phyloP scores from a whole-genome alignment of 2,329 filamentous ascomycete genomes.

The Monilinia polystroma region DNA sequence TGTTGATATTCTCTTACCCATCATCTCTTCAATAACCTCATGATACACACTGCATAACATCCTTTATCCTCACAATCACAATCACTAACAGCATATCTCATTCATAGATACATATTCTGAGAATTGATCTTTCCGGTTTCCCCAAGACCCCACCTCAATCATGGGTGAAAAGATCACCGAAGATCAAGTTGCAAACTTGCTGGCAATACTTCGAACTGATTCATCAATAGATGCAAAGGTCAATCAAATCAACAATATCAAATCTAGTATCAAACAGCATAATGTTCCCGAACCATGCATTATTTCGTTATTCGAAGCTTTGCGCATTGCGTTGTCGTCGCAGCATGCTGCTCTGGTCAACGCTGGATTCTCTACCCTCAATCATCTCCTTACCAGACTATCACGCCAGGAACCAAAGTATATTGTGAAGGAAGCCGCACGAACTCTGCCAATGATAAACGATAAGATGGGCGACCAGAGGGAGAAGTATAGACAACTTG shows the following conservation, averaged over 20 bases:
- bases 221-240: slow-evolving; percentile 69
- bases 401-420: slow-evolving; percentile 79
- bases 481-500: slow-evolving; percentile 76
- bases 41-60: slow-evolving; percentile 15
- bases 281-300: slow-evolving; percentile 78
- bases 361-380: slow-evolving; percentile 82
- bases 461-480: slow-evolving; percentile 87
- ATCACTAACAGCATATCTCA: slow-evolving; percentile 27
- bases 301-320: slow-evolving; percentile 74
- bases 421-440: slow-evolving; percentile 66
- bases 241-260: slow-evolving; percentile 68
- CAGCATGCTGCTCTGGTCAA: slow-evolving; percentile 76
- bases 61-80: slow-evolving; percentile 10
- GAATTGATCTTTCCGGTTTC: slow-evolving; percentile 23
- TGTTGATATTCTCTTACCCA: slow-evolving; percentile 1
- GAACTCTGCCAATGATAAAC: slow-evolving; percentile 71
- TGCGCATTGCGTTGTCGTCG: slow-evolving; percentile 71
- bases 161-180: slow-evolving; percentile 61
- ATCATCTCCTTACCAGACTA: slow-evolving; percentile 82
- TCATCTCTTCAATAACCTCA: not conserved
- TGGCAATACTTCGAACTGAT: slow-evolving; percentile 57
- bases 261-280: slow-evolving; percentile 88
- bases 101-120: slow-evolving; percentile 26
- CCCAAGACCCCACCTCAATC: slow-evolving; percentile 26
- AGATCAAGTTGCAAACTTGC: slow-evolving; percentile 56